phyloP scores from a whole-genome alignment of 164 flowering plant species.

The Echeveria elegans region DNA sequence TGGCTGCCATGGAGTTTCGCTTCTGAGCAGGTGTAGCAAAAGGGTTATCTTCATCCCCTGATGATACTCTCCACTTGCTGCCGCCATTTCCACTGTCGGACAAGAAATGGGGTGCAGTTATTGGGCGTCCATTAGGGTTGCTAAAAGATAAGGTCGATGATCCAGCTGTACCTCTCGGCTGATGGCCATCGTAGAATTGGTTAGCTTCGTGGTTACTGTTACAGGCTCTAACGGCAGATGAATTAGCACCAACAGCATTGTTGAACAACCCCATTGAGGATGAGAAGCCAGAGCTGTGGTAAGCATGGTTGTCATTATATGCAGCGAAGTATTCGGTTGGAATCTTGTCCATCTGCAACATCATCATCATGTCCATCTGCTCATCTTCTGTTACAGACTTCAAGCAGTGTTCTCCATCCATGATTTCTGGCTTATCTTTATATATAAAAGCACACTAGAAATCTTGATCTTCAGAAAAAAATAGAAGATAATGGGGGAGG shows the following conservation, averaged over 20 bases:
- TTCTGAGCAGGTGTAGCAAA: constrained; percentile 14
- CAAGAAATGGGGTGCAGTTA: constrained; percentile 9
- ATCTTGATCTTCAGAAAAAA: not conserved
- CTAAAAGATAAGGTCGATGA: constrained; percentile 9
- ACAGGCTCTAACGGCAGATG: not conserved
- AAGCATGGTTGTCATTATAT: constrained; percentile 11
- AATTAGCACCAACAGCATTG: constrained; percentile 6
- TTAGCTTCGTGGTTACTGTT: not conserved
- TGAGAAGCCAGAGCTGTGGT: not conserved
- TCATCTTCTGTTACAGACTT: constrained; percentile 25
- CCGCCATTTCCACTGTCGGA: constrained; percentile 10
- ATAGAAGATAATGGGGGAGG: too few relatives aligned
- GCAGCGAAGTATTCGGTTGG: constrained; percentile 29
- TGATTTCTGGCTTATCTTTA: constrained; percentile 4
- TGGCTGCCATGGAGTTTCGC: constrained; percentile 35
- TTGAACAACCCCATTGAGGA: constrained; percentile 20
- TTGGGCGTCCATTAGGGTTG: constrained; percentile 6
- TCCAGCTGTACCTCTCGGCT: not conserved
- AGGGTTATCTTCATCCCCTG: constrained; percentile 5
- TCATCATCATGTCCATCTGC: constrained; percentile 53
- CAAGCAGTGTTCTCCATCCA: constrained; percentile 16
- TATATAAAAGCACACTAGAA: not conserved
- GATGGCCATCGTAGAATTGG: not conserved
- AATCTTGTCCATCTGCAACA: constrained; percentile 53
- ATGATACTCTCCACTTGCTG: constrained; percentile 7